A percentile compares a stretch with the other conserved stretches of the same genome.
Evolutionary conservation across 371 early-diverging fungal genomes (phyloP).

Genomic region (Mucor lusitanicus): DNA sequence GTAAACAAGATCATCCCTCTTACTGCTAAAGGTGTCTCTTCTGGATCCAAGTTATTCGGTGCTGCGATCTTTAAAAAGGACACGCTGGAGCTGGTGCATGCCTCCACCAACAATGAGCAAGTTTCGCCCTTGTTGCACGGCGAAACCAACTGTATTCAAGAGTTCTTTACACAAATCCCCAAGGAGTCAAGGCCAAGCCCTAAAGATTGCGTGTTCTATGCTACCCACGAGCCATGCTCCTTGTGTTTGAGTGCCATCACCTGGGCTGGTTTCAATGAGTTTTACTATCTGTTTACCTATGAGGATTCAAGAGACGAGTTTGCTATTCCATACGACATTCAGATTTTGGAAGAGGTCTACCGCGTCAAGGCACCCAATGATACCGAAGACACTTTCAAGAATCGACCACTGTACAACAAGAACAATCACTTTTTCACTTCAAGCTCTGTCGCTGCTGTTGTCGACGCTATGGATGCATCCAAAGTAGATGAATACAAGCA

Average conservation of each 20-base stretch:
- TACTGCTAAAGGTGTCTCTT: not conserved
- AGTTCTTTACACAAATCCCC: conserved; percentile 17
- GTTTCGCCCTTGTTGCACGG: conserved; percentile 12
- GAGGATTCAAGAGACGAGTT: conserved; percentile 17
- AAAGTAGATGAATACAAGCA: not conserved
- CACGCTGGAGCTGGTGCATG: conserved; percentile 11
- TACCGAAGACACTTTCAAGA: conserved; percentile 13
- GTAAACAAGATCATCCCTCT: not conserved
- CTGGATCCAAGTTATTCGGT: not conserved
- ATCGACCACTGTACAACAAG: conserved; percentile 15
- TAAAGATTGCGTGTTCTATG: conserved; percentile 17
- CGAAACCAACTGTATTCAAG: conserved; percentile 16
- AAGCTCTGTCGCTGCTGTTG: not conserved
- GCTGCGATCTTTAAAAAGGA: conserved; percentile 5
- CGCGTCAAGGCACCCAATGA: conserved; percentile 15
- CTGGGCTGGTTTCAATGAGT: conserved; percentile 19
- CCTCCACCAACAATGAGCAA: conserved; percentile 12
- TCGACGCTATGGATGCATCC: not conserved
- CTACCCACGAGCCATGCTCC: conserved; percentile 19
- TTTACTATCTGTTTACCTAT: conserved; percentile 16
- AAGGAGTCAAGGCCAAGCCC: conserved; percentile 18
- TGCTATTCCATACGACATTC: conserved; percentile 19
- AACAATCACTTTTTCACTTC: conserved; percentile 17
- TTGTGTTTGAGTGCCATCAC: conserved; percentile 19
- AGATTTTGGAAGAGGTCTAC: conserved; percentile 17